These are phyloP conservation scores for Euclidium syriacum DNA, from an alignment of 345 rosid species.

Conservation along the genomic window DNA sequence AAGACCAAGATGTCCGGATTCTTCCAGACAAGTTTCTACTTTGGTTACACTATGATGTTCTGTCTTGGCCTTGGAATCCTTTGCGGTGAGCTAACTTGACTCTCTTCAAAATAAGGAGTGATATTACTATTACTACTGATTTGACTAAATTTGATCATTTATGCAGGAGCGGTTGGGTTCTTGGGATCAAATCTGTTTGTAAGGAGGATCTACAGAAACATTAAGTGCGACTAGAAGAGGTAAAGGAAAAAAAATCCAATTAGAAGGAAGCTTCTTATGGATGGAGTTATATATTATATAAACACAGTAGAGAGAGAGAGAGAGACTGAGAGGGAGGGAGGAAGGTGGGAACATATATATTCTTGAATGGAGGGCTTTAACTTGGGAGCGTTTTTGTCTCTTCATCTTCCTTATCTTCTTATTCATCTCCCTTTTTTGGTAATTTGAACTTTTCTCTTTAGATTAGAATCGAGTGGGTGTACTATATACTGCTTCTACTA, in stretches of 20 bases:
- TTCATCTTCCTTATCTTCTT: not conserved
- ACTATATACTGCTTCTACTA: slow-evolving; percentile 15
- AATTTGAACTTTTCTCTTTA: slow-evolving; percentile 24
- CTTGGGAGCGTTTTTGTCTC: not conserved
- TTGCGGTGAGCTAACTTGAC: slow-evolving; percentile 54
- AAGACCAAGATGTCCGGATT: slow-evolving; percentile 97
- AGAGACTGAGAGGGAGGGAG: not conserved
- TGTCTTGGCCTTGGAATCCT: slow-evolving; percentile 93
- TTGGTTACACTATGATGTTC: slow-evolving; percentile 95
- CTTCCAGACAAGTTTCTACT: slow-evolving; percentile 96
- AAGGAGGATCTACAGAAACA: slow-evolving; percentile 95
- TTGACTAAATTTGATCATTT: not conserved
- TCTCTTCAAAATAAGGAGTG: not conserved
- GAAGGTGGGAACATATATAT: slow-evolving; percentile 7
- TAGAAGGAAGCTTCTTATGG: slow-evolving; percentile 15
- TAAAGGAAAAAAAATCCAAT: not conserved
- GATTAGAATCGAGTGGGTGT: slow-evolving; percentile 26
- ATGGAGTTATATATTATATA: slow-evolving; percentile 19
- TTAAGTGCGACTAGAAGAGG: slow-evolving; percentile 72
- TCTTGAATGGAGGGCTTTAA: not conserved
- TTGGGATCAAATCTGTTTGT: slow-evolving; percentile 91
- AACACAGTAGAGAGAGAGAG: slow-evolving; percentile 14
- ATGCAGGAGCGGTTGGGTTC: slow-evolving; percentile 91
- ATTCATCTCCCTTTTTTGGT: not conserved
- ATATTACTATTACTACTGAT: not conserved